Evolutionary conservation across 768 basidiomycete species (phyloP), one percentile per base, ranked within the genome.

Genomic region (Candolleomyces eurysporus): DNA sequence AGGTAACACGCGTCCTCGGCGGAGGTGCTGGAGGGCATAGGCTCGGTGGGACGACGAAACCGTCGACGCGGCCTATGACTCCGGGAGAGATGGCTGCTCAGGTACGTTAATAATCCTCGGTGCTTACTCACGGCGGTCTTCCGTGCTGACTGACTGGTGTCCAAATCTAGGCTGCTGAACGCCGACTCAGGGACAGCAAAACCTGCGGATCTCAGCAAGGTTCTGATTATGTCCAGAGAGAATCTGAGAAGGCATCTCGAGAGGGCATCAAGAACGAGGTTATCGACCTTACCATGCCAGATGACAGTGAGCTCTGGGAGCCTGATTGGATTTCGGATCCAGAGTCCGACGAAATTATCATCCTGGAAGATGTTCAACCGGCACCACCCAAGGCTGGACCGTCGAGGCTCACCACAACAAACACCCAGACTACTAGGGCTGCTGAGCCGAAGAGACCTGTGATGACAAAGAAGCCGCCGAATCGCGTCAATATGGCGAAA

Each of bases 91-190:
- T 94, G 43, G 85, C 92, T 26, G 91, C 88, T 11, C 80, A 83
- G 76, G 88, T 88, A 64, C 67, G 85, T 57, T 43, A 26, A 26
- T 26, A 26, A 26, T 46, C 9, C 48, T 42, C 46, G 43, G 45
- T 31, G 46, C 36, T 36, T 36, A 46, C 9, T 9, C 16, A 53
- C 9, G 56, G 22, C 10, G 31, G 31, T 50, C 22, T 13, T 45
- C 11, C 54, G 6, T 7, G 22, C 30, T 30, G 17, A 14, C 30
- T 43, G 5, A 45, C 21, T 39, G 51, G 7, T 60, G 58, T 59
- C 31, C 59, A 57, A 59, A 46, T 60, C 57, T 67, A 97, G 94
- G 96, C 96, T 53, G 96, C 96, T 0, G 94, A 96, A 68, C 81
- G 89, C 59, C 78, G 96, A 63, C 77, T 79, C 13, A 75, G 76